These are phyloP conservation scores for Croton laevigatus DNA, from an alignment of 441 rosid genomes.

Conservation along the genomic window DNA sequence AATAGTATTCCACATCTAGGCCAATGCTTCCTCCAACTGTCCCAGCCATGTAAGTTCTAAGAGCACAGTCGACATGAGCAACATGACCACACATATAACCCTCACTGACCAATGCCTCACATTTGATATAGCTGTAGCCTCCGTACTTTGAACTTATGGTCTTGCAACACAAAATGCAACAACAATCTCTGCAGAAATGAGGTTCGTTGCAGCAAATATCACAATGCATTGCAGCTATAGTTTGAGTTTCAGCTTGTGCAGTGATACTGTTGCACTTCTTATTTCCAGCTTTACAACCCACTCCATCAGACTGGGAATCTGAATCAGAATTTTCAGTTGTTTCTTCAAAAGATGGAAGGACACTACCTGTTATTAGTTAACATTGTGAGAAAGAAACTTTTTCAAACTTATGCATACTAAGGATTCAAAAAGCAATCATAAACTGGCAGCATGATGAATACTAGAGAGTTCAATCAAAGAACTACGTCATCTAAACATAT, in stretches of 20 bases:
- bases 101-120: slow-evolving; percentile 53
- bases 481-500: not conserved
- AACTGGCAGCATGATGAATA: not conserved
- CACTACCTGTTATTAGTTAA: slow-evolving; percentile 29
- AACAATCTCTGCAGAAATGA: slow-evolving; percentile 71
- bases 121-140: slow-evolving; percentile 69
- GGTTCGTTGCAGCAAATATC: slow-evolving; percentile 82
- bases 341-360: slow-evolving; percentile 34
- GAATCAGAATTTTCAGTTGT: slow-evolving; percentile 29
- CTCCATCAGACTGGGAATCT: slow-evolving; percentile 35
- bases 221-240: slow-evolving; percentile 51
- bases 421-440: not conserved
- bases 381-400: slow-evolving; percentile 13
- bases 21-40: slow-evolving; percentile 87
- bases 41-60: slow-evolving; percentile 83
- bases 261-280: slow-evolving; percentile 50
- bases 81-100: slow-evolving; percentile 71
- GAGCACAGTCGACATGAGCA: slow-evolving; percentile 83
- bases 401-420: not conserved
- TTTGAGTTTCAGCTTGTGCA: slow-evolving; percentile 26
- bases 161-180: slow-evolving; percentile 85
- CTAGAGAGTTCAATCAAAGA: not conserved
- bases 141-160: slow-evolving; percentile 40
- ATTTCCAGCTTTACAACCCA: slow-evolving; percentile 74
- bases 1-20: slow-evolving; percentile 81